Conservation (phyloP, 345 rosid genomes). For the Melastoma malabathricum region DNA sequence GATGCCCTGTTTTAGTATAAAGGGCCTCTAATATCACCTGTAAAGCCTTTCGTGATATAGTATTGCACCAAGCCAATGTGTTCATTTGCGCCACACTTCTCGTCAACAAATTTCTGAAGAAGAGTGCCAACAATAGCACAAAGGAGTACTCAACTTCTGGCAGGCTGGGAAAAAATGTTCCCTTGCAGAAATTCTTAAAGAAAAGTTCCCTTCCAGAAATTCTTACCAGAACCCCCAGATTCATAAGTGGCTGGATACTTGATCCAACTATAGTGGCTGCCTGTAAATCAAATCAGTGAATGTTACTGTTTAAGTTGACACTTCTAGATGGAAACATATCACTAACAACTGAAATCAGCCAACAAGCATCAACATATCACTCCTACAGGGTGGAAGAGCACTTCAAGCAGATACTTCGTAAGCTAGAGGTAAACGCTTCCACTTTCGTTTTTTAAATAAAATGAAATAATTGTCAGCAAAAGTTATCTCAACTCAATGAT, state of each 20-base stretch:
- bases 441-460: too few species aligned
- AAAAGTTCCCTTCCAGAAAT: neutral
- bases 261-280: conserved; percentile 63
- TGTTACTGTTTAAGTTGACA: too few species aligned
- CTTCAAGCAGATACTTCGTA: too few species aligned
- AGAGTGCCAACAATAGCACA: conserved; percentile 2
- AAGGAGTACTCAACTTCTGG: neutral
- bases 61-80: conserved; percentile 31
- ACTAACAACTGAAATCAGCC: too few species aligned
- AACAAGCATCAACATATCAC: too few species aligned
- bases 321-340: too few species aligned
- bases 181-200: too few species aligned
- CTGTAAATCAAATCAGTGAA: conserved; percentile 17
- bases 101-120: conserved; percentile 41
- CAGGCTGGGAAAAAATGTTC: neutral
- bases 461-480: neutral
- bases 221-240: conserved; percentile 46
- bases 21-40: conserved; percentile 22
- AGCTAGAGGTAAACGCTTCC: too few species aligned
- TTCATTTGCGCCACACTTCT: conserved; percentile 38
- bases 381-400: too few species aligned
- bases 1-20: too few species aligned
- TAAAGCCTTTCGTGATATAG: conserved; percentile 59
- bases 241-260: conserved; percentile 74
- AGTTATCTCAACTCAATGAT: too few species aligned